Base-by-base conservation (phyloP, 371 early-diverging fungal genomes). In the Lichtheimia ramosa region DNA sequence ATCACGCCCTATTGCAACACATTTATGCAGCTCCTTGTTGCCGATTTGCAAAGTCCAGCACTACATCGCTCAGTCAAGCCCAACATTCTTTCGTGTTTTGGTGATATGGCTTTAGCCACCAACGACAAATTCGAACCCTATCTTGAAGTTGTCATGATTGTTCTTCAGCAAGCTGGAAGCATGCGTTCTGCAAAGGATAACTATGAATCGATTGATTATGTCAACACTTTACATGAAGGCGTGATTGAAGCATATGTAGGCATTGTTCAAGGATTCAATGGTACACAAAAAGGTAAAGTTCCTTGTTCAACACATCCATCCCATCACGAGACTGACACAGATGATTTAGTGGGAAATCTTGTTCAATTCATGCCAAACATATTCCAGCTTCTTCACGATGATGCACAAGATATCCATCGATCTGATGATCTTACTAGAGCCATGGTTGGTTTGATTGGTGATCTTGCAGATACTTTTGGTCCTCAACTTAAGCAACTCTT, bases 201-300 rank as follows among this genome's bases (percentile, higher is more conserved):
- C 68, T 85, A 84, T 58, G 92, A 92, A 54, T 83, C 86, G 71
- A 81, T 86, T 48, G 97, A 97, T 58, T 94, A 92, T 68, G 86
- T 89, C 40, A 88, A 86, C 62, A 71, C 86, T 42, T 80, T 97
- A 52, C 88, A 93, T 24, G 93, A 94, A 64, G 90, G 92, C 46
- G 93, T 93, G 63, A 72, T 96, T 25, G 97, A 96, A 72, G 96
- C 96, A 12, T 96, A 92, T 72, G 91, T 95, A n/a, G 97, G 98
- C 50, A 95, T 98, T 52, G 85, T 89, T 1, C 96, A 97, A 66
- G 98, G 96, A 2, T 71, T 97, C 70, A 89, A 90, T 69, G 74
- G 83, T 0, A 89, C 57, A 21, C 27, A 51, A 24, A 42, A 86
- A 89, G 82, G 39, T 64, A 70, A 42, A 64, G 91, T 92, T 78